Percentiles rank a stretch among this genome's conserved stretches.
phyloP scores from a whole-genome alignment of 768 basidiomycete genomes.

The Tulasnella sp. region DNA sequence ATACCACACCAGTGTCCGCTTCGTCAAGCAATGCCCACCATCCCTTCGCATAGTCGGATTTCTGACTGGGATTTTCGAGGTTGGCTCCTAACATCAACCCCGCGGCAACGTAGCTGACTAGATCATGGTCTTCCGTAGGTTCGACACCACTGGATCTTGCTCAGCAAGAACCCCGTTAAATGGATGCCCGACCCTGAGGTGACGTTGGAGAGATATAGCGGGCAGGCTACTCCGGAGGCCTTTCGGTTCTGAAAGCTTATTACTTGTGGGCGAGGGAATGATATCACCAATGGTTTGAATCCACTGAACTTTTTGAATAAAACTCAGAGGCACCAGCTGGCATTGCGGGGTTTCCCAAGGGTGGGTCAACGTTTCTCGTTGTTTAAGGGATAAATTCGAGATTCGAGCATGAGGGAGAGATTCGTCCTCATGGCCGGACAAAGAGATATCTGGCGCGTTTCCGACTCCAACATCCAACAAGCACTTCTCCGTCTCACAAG shows the following conservation, averaged over 20 bases:
- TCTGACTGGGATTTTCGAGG: slow-evolving; percentile 68
- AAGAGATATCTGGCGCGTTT: too few species aligned
- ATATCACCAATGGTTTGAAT: not conserved
- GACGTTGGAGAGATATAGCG: slow-evolving; percentile 54
- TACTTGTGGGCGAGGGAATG: not conserved
- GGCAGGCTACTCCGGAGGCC: slow-evolving; percentile 64
- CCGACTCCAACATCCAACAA: too few species aligned
- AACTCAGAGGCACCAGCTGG: too few species aligned
- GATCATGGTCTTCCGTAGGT: slow-evolving; percentile 19
- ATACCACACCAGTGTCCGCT: slow-evolving; percentile 29
- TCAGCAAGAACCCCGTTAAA: slow-evolving; percentile 40
- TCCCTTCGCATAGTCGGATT: slow-evolving; percentile 62
- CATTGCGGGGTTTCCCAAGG: too few species aligned
- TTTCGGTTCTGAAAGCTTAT: slow-evolving; percentile 52
- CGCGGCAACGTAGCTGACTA: not conserved
- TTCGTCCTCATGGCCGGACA: too few species aligned
- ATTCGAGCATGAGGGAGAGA: too few species aligned
- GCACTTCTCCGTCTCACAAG: too few species aligned
- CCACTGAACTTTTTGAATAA: too few species aligned
- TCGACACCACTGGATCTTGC: slow-evolving; percentile 47
- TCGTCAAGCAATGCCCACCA: slow-evolving; percentile 43
- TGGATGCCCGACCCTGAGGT: slow-evolving; percentile 44
- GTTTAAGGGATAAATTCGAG: too few species aligned
- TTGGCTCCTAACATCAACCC: slow-evolving; percentile 36
- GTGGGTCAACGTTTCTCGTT: too few species aligned